A percentile compares a stretch with the other conserved stretches of the same genome.
Evolutionary conservation across 2,329 filamentous ascomycete species (phyloP).

Genomic region (Paecilomyces variotii): DNA sequence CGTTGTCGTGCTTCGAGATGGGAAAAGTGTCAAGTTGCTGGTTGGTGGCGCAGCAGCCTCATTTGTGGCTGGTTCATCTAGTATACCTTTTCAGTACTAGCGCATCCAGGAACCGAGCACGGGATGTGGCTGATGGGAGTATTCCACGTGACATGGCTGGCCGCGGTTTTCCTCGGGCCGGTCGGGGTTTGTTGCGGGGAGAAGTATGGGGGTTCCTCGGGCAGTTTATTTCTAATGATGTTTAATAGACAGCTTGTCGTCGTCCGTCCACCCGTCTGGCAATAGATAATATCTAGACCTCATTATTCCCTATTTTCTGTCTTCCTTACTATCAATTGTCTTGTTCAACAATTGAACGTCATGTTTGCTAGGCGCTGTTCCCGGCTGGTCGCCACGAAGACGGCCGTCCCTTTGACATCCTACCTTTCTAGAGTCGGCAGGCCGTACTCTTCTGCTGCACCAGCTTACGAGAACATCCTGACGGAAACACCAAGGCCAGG

Average conservation of each 20-base stretch:
- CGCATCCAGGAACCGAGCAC: neutral
- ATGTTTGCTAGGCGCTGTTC: conserved; percentile 44
- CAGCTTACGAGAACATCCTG: conserved; percentile 70
- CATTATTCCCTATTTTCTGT: neutral
- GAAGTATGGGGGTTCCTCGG: neutral
- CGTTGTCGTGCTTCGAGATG: neutral
- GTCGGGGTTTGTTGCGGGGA: neutral
- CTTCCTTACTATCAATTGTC: neutral
- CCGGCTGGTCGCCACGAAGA: conserved; percentile 53
- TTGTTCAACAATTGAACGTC: conserved; percentile 4
- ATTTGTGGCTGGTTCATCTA: neutral
- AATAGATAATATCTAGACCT: neutral
- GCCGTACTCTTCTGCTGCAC: conserved; percentile 34
- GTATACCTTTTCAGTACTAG: neutral
- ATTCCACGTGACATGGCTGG: conserved; percentile 3
- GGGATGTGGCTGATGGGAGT: neutral
- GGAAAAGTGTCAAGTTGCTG: neutral
- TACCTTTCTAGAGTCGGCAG: conserved; percentile 25
- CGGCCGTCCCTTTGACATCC: conserved; percentile 27
- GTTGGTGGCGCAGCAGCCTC: neutral
- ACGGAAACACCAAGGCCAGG: conserved; percentile 78
- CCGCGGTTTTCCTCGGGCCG: conserved; percentile 7
- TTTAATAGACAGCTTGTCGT: neutral
- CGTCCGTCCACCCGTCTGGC: neutral
- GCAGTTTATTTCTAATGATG: neutral